phyloP scores from a whole-genome alignment of 2,329 filamentous ascomycete genomes.

The Ophidiomyces ophidiicola region DNA sequence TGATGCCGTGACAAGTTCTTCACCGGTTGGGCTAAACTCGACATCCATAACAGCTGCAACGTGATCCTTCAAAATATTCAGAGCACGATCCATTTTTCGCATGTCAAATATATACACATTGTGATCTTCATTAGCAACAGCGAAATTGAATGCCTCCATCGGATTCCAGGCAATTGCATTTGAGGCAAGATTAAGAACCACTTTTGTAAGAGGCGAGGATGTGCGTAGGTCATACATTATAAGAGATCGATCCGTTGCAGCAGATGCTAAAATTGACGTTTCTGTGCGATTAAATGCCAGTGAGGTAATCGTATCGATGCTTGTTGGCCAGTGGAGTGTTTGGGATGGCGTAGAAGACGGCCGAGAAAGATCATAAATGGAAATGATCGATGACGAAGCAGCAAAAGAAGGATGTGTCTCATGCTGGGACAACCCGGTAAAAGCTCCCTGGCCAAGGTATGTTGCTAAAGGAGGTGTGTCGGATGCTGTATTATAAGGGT shows the following conservation, averaged over 20 bases:
- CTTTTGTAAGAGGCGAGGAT: slow-evolving; percentile 66
- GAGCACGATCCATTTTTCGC: slow-evolving; percentile 71
- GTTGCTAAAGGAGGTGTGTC: slow-evolving; percentile 64
- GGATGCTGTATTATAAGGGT: slow-evolving; percentile 64
- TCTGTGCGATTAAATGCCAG: slow-evolving; percentile 89
- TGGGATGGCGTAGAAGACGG: slow-evolving; percentile 67
- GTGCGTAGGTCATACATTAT: slow-evolving; percentile 89
- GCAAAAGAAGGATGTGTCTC: slow-evolving; percentile 68
- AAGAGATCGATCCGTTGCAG: slow-evolving; percentile 71
- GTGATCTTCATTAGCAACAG: slow-evolving; percentile 86
- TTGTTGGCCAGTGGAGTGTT: slow-evolving; percentile 74
- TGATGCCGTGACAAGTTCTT: slow-evolving; percentile 80
- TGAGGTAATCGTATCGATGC: slow-evolving; percentile 77
- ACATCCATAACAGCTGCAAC: slow-evolving; percentile 92
- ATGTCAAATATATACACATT: slow-evolving; percentile 91
- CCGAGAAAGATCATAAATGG: slow-evolving; percentile 76
- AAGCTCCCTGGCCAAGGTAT: slow-evolving; percentile 71
- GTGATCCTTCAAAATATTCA: slow-evolving; percentile 84
- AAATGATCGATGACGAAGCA: slow-evolving; percentile 60
- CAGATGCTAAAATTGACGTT: slow-evolving; percentile 77
- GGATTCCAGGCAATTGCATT: slow-evolving; percentile 89
- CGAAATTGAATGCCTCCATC: slow-evolving; percentile 93
- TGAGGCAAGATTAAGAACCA: slow-evolving; percentile 66
- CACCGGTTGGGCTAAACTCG: slow-evolving; percentile 85
- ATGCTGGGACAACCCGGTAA: slow-evolving; percentile 75